These are phyloP conservation scores for Bruguiera gymnorhiza DNA, from an alignment of 345 rosid species.

Conservation along the genomic window DNA sequence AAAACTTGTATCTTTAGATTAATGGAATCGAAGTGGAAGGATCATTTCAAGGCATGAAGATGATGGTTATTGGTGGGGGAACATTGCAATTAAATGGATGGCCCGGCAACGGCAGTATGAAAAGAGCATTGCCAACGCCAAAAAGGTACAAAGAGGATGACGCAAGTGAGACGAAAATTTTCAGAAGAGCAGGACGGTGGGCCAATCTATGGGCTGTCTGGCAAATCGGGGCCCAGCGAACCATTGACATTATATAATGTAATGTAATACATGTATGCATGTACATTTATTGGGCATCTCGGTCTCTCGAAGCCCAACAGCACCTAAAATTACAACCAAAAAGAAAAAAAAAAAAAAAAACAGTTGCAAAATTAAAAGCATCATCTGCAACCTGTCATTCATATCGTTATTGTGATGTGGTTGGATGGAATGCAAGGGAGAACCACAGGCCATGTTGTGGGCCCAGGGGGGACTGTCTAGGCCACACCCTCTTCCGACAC, in stretches of 20 bases:
- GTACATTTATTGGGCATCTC: not conserved
- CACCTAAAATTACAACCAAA: not conserved
- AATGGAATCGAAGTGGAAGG: too few relatives aligned
- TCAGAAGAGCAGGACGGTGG: constrained; percentile 1
- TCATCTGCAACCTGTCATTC: not conserved
- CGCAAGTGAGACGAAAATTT: constrained; percentile 2
- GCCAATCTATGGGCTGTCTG: constrained; percentile 36
- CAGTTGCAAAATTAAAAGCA: too few relatives aligned
- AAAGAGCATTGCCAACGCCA: not conserved
- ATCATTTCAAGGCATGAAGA: too few relatives aligned
- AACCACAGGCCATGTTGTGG: constrained; percentile 6
- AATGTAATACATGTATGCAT: too few relatives aligned
- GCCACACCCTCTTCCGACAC: constrained; percentile 27
- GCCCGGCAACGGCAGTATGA: not conserved
- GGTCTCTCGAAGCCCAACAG: constrained; percentile 18
- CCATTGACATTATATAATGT: not conserved
- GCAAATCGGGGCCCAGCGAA: constrained; percentile 42
- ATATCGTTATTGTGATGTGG: not conserved
- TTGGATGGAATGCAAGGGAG: not conserved
- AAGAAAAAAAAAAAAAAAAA: too few relatives aligned
- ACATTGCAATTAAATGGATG: not conserved
- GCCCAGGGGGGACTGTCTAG: constrained; percentile 15
- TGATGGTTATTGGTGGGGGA: too few relatives aligned
- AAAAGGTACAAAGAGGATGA: not conserved
- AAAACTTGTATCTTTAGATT: too few relatives aligned